Evolutionary conservation across 2,329 filamentous ascomycete genomes (phyloP).

Genomic region (Botrytis tulipae): DNA sequence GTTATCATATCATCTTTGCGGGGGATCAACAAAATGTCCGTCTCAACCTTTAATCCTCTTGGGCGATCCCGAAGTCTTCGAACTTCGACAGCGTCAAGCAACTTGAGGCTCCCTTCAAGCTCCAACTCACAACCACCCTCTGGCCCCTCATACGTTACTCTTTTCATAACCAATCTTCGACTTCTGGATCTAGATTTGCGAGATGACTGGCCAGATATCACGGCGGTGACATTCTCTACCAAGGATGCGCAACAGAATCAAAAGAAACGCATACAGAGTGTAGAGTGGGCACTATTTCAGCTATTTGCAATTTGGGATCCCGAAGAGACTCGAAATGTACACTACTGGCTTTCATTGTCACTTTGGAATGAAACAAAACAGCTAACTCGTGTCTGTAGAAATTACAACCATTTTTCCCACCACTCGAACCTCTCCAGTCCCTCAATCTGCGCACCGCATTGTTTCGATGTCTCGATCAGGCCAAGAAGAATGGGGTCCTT

Average conservation of each 20-base stretch:
- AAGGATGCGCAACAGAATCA: constrained; percentile 68
- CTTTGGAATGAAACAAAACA: too few species aligned
- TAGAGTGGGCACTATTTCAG: constrained; percentile 90
- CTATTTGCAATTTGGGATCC: constrained; percentile 83
- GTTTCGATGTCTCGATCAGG: constrained; percentile 74
- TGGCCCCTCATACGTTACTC: constrained; percentile 52
- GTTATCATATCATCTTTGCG: constrained; percentile 15
- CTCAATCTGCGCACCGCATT: constrained; percentile 84
- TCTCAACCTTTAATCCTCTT: constrained; percentile 28
- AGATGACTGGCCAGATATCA: constrained; percentile 78
- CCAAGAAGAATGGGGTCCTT: constrained; percentile 83
- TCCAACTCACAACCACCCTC: constrained; percentile 24
- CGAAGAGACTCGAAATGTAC: constrained; percentile 69
- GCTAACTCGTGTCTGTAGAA: constrained; percentile 55
- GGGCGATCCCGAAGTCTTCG: constrained; percentile 34
- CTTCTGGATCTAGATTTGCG: constrained; percentile 76
- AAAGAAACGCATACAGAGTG: constrained; percentile 75
- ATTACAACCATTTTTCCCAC: constrained; percentile 86
- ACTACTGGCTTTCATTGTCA: background rate
- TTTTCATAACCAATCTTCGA: constrained; percentile 81
- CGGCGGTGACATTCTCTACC: constrained; percentile 64
- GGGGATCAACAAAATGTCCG: constrained; percentile 27
- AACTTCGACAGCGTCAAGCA: constrained; percentile 26
- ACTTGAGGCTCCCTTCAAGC: constrained; percentile 26
- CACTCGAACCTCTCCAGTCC: constrained; percentile 85